These are phyloP conservation scores for Chenopodium suecicum DNA, from an alignment of 148 eudicot genomes.

Conservation along the genomic window DNA sequence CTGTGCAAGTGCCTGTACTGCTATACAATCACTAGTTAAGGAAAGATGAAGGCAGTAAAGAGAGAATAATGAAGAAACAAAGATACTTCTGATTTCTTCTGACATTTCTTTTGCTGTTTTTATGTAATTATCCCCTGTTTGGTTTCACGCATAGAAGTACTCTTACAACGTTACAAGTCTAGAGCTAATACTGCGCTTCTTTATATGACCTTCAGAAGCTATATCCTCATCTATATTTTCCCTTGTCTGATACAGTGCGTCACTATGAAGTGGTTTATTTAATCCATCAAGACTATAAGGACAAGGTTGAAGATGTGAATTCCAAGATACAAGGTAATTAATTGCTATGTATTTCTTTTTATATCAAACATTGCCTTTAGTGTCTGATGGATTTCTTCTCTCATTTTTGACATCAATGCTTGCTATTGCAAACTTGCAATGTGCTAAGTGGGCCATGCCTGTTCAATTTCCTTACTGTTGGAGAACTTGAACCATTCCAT, in stretches of 20 bases:
- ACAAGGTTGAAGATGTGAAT: slow-evolving; percentile 73
- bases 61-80: not conserved
- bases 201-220: not conserved
- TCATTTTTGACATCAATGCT: not conserved
- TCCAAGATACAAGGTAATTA: slow-evolving; percentile 70
- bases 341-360: not conserved
- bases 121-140: not conserved
- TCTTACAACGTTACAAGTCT: not conserved
- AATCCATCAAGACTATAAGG: slow-evolving; percentile 72
- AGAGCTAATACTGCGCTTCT: not conserved
- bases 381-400: not conserved
- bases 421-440: not conserved
- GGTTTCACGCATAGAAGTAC: not conserved
- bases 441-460: not conserved
- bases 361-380: not conserved
- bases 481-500: not conserved
- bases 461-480: not conserved
- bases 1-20: too few species aligned
- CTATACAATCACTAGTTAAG: not conserved
- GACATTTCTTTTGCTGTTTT: not conserved
- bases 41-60: too few species aligned
- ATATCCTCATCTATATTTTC: slow-evolving; percentile 1
- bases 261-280: slow-evolving; percentile 93
- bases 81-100: not conserved
- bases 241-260: slow-evolving; percentile 50